These are phyloP conservation scores for Barnettozyma pratensis DNA, from an alignment of 805 yeast species.

Conservation along the genomic window DNA sequence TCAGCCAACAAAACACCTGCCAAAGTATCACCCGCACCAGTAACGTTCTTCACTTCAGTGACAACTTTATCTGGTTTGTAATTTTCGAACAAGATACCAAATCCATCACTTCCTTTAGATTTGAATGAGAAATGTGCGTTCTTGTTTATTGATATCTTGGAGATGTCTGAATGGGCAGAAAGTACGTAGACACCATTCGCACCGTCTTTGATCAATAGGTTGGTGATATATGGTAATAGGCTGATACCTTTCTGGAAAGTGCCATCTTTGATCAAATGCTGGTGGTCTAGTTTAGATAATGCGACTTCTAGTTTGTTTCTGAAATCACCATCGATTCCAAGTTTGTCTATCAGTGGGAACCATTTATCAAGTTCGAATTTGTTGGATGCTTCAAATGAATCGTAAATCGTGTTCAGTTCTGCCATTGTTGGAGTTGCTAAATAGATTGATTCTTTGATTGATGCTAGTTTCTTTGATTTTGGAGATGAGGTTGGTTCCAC, in stretches of 20 bases:
- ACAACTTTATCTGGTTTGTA: constrained; percentile 39
- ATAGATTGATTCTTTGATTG: constrained; percentile 7
- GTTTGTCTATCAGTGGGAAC: constrained; percentile 68
- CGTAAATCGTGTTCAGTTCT: constrained; percentile 55
- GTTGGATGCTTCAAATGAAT: constrained; percentile 38
- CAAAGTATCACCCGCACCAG: constrained; percentile 87
- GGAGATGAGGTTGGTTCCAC: constrained; percentile 76
- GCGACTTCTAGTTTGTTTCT: constrained; percentile 40
- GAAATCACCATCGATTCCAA: constrained; percentile 44
- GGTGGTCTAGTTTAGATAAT: constrained; percentile 17
- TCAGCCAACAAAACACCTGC: constrained; percentile 51
- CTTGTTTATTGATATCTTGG: not conserved
- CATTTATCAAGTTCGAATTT: constrained; percentile 52
- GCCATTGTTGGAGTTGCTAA: constrained; percentile 57
- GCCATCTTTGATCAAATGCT: constrained; percentile 35
- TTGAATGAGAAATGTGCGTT: constrained; percentile 14
- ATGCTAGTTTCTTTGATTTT: constrained; percentile 41
- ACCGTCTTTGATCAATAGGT: constrained; percentile 64
- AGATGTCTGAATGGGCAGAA: constrained; percentile 26
- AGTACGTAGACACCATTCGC: constrained; percentile 50
- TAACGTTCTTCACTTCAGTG: constrained; percentile 50
- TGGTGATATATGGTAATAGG: constrained; percentile 69
- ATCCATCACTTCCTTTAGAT: constrained; percentile 14
- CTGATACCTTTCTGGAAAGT: constrained; percentile 63
- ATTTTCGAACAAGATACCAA: constrained; percentile 62